Conservation (phyloP, 2,329 filamentous ascomycete genomes). For the Beauveria caledonica region DNA sequence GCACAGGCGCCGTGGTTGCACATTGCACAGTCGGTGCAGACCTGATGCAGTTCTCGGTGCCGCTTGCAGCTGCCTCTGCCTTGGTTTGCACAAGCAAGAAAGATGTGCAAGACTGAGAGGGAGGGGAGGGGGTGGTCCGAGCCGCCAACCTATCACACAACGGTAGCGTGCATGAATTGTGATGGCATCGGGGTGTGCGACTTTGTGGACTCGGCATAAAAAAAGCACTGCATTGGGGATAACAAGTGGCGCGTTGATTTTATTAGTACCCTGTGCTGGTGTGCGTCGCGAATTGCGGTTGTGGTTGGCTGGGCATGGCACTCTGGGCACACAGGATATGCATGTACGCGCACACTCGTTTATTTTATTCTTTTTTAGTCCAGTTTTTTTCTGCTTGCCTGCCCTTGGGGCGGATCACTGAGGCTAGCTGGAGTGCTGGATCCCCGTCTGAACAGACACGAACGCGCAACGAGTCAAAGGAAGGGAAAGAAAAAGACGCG, state of each 20-base stretch:
- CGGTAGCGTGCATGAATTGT: conserved; percentile 7
- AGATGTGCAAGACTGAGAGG: neutral
- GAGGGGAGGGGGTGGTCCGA: conserved; percentile 1
- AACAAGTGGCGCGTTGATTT: neutral
- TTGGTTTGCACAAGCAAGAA: neutral
- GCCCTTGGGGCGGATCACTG: conserved; percentile 3
- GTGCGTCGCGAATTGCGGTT: neutral
- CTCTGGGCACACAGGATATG: neutral
- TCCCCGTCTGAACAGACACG: neutral
- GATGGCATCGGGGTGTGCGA: neutral
- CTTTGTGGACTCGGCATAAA: conserved; percentile 10
- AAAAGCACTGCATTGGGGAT: neutral
- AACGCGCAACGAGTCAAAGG: neutral
- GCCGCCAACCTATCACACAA: conserved; percentile 9
- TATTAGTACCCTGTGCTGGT: neutral
- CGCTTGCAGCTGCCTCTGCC: neutral
- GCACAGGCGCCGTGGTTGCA: conserved; percentile 5
- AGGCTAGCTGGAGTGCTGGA: neutral
- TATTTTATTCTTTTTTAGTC: neutral
- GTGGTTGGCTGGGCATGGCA: neutral
- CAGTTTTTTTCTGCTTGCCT: neutral
- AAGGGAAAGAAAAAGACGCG: neutral
- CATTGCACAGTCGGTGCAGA: neutral
- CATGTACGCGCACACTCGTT: neutral
- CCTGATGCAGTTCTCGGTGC: neutral